These are phyloP conservation scores for Botrytis byssoidea DNA, from an alignment of 2,329 filamentous ascomycete genomes.

Conservation along the genomic window DNA sequence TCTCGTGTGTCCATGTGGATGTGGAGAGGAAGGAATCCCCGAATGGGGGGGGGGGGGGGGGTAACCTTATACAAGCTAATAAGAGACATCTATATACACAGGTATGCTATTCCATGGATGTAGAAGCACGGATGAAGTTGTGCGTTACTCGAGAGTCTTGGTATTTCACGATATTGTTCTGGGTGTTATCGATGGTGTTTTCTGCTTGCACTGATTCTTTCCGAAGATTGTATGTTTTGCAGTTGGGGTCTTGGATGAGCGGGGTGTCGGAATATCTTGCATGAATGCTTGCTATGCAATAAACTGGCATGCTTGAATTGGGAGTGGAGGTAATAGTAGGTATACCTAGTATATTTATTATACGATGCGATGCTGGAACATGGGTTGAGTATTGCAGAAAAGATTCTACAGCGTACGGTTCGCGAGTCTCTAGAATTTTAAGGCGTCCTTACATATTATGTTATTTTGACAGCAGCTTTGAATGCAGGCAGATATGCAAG, in stretches of 20 bases:
- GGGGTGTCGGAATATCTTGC: too few species aligned
- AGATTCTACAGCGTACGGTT: not conserved
- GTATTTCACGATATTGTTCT: not conserved
- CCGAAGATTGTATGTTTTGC: not conserved
- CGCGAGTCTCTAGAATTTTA: not conserved
- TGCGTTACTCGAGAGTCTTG: not conserved
- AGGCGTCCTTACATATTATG: not conserved
- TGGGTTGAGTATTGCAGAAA: not conserved
- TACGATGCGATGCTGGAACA: not conserved
- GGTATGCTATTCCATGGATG: too few species aligned
- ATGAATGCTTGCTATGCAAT: too few species aligned
- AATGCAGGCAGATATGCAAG: not conserved
- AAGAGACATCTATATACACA: not conserved
- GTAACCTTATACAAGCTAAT: not conserved
- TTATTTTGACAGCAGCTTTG: not conserved
- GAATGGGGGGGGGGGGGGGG: too few species aligned
- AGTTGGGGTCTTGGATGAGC: not conserved
- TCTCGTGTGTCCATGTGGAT: not conserved
- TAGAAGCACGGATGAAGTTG: not conserved
- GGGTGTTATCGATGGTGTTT: not conserved
- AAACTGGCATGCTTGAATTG: too few species aligned
- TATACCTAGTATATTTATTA: too few species aligned
- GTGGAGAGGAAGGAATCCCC: not conserved
- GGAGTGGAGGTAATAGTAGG: too few species aligned
- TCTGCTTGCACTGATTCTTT: not conserved